Evolutionary conservation across 1,139 yeast genomes (phyloP).

Genomic region (Lodderomyces margitis): DNA sequence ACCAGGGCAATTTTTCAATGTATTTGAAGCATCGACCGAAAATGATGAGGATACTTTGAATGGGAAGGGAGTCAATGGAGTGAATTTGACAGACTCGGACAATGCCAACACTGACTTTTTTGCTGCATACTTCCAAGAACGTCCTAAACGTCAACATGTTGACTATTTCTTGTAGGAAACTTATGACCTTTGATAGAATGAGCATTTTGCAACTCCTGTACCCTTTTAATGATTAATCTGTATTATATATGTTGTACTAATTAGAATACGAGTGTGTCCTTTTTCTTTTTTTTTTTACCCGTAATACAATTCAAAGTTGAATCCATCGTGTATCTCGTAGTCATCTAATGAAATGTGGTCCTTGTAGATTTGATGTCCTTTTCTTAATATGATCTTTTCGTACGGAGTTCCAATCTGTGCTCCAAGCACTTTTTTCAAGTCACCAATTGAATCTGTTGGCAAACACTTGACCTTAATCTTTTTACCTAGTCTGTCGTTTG

Average conservation of each 20-base stretch:
- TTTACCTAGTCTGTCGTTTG: conserved; percentile 69
- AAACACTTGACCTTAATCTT: conserved; percentile 84
- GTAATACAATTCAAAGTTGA: conserved; percentile 80
- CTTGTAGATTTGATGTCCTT: conserved; percentile 77
- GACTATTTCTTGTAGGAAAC: conserved; percentile 62
- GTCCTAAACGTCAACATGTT: conserved; percentile 46
- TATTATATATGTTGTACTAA: conserved; percentile 4
- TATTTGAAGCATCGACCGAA: conserved; percentile 96
- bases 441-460: conserved; percentile 85
- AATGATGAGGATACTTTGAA: conserved; percentile 50
- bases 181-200: neutral
- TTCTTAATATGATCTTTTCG: conserved; percentile 65
- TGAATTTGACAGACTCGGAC: conserved; percentile 16
- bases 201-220: neutral
- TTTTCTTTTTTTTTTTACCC: conserved; percentile 38
- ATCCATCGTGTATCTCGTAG: conserved; percentile 90
- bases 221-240: neutral
- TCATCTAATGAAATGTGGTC: conserved; percentile 90
- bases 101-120: conserved; percentile 17
- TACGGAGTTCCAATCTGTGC: conserved; percentile 77
- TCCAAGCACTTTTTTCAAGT: conserved; percentile 79
- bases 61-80: conserved; percentile 44
- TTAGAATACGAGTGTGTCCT: neutral
- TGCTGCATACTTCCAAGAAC: conserved; percentile 21
- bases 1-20: conserved; percentile 70